phyloP scores from a whole-genome alignment of 2,329 filamentous ascomycete species.

The Corinectria fuckeliana region DNA sequence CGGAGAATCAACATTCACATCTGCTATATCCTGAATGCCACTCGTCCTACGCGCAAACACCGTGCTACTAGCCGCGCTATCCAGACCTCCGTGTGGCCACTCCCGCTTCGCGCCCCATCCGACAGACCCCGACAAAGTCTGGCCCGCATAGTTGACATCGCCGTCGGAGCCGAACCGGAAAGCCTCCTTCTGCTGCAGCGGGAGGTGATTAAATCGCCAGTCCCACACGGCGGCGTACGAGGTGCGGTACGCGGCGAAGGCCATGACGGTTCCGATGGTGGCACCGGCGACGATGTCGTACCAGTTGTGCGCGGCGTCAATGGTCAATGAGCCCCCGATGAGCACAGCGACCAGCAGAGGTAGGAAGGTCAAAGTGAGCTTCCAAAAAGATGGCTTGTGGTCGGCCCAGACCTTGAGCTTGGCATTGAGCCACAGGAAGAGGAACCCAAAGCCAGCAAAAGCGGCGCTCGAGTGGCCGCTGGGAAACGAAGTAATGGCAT shows the following conservation, averaged over 20 bases:
- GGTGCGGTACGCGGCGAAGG: constrained; percentile 69
- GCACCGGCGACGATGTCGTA: constrained; percentile 72
- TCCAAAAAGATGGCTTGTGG: constrained; percentile 72
- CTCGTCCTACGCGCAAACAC: constrained; percentile 23
- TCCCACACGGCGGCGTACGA: constrained; percentile 74
- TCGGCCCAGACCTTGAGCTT: constrained; percentile 75
- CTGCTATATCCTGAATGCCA: constrained; percentile 26
- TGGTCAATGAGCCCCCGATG: constrained; percentile 66
- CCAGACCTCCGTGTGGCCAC: constrained; percentile 19
- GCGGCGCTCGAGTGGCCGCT: constrained; percentile 72
- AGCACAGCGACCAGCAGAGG: constrained; percentile 67
- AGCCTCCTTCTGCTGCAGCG: constrained; percentile 53
- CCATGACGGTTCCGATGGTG: constrained; percentile 67
- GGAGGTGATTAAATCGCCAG: constrained; percentile 72
- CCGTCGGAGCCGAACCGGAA: constrained; percentile 39
- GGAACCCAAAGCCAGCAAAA: constrained; percentile 67
- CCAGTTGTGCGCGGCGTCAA: constrained; percentile 73
- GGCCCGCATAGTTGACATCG: constrained; percentile 24
- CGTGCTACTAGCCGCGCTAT: constrained; percentile 12
- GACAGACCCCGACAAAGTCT: constrained; percentile 34
- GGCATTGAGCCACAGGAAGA: constrained; percentile 73
- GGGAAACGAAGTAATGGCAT: constrained; percentile 69
- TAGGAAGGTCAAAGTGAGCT: constrained; percentile 62
- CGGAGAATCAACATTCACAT: constrained; percentile 20
- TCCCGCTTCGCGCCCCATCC: constrained; percentile 37